Conservation (phyloP, 2,329 filamentous ascomycete species). For the Epichloe uncinata region DNA sequence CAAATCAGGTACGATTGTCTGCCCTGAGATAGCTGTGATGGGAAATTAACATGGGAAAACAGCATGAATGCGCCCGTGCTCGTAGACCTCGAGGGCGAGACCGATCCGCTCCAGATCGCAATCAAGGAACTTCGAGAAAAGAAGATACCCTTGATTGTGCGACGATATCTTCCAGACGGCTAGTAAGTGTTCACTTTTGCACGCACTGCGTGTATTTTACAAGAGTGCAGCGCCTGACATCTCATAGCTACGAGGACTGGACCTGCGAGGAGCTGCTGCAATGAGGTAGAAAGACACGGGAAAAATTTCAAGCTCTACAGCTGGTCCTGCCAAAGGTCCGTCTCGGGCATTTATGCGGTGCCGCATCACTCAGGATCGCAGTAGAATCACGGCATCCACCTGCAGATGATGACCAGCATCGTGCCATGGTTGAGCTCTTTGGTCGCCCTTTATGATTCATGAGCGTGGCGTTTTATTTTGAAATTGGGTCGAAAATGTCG, state of each 20-base stretch:
- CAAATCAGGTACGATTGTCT: slow-evolving; percentile 72
- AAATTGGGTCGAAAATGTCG: slow-evolving; percentile 14
- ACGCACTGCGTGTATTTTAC: not conserved
- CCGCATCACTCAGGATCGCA: not conserved
- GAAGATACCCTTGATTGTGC: slow-evolving; percentile 93
- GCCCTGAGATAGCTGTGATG: slow-evolving; percentile 6
- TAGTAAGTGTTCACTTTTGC: slow-evolving; percentile 50
- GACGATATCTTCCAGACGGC: slow-evolving; percentile 92
- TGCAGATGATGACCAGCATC: not conserved
- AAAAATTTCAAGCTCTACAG: slow-evolving; percentile 6
- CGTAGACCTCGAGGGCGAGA: slow-evolving; percentile 94
- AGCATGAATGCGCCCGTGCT: slow-evolving; percentile 97
- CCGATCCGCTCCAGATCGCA: slow-evolving; percentile 91
- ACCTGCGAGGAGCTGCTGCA: slow-evolving; percentile 87
- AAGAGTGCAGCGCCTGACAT: slow-evolving; percentile 5
- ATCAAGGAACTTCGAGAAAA: slow-evolving; percentile 96
- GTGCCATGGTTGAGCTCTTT: not conserved
- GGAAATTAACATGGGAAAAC: slow-evolving; percentile 8
- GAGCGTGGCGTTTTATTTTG: slow-evolving; percentile 21
- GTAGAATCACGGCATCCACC: not conserved
- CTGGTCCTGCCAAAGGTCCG: slow-evolving; percentile 1
- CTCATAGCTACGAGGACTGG: slow-evolving; percentile 90
- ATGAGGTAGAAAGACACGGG: slow-evolving; percentile 18
- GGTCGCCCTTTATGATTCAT: slow-evolving; percentile 18
- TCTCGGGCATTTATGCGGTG: not conserved